Base-by-base conservation (phyloP, 192 early-diverging fungal genomes). In the Thamnidium elegans region DNA sequence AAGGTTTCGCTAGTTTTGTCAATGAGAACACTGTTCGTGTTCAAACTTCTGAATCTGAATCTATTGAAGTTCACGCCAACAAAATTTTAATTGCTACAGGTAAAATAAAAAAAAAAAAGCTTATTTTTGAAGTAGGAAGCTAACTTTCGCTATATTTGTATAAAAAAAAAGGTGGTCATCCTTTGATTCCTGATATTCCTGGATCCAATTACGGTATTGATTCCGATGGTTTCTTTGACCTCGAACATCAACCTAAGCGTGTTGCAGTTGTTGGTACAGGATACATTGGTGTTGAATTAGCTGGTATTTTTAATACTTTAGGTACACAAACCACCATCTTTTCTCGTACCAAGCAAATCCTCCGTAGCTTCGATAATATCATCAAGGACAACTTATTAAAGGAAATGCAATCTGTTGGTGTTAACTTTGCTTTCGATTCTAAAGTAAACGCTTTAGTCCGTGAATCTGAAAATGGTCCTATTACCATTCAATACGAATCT, bases 211-310 rank as follows among this genome's bases (percentile, higher is more conserved):
- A 82, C 42, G 96, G 95, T 51, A 93, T 99, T 62, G 88, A 87
- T 65, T 90, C 87, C 54, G 97, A 99, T 78, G 90, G 91, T 10
- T 99, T 99, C 81, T 99, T 99, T 82, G 91, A 94, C 34, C 81
- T 99, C 44, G 88, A 93, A 63, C 62, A 89, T 31, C 85, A 94
- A 74, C 97, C 97, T 52, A 94, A 95, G 81, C 86, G 89, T 73
- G 91, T 96, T n/a, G 84, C 87, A 42, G 87, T 94, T 21, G 86
- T 91, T 21, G 93, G 93, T 26, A 90, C 93, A 8, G 94, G 96
- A 3, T 99, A 99, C 74, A 99, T 99, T 77, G 97, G 92, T 63
- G 78, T 99, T 53, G 97, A 99, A 72, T 78, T 99, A 9, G 95
- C 94, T 7, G 94, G 95, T 36, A 91, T 99, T 63, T 94, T 98